A percentile compares a stretch with the other conserved stretches of the same genome.
Evolutionary conservation across 2,329 filamentous ascomycete species (phyloP).

Genomic region (Sclerotinia borealis): DNA sequence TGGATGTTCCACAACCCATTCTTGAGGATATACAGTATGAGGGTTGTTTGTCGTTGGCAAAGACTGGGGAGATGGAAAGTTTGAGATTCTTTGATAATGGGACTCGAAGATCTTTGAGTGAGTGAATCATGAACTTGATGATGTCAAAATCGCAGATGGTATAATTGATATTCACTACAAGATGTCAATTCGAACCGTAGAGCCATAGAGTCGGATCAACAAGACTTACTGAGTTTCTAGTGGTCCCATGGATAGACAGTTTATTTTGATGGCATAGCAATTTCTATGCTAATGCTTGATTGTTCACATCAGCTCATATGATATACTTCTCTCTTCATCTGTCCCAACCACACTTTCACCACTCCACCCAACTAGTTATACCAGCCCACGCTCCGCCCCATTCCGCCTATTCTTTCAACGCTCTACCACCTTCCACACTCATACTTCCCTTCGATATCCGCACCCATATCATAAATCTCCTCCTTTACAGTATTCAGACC

Average conservation of each 20-base stretch:
- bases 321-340: not conserved
- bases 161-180: not conserved
- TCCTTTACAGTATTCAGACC: no score
- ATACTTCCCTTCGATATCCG: no score
- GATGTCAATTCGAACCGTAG: no score
- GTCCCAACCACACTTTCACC: not conserved
- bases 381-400: not conserved
- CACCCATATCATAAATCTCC: no score
- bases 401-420: not conserved
- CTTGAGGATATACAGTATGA: not conserved
- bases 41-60: not conserved
- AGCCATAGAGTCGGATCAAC: no score
- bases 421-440: no score
- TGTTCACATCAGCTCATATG: not conserved
- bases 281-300: no score
- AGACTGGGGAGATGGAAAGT: no score
- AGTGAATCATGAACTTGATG: not conserved
- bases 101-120: not conserved
- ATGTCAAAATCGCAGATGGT: no score
- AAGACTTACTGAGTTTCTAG: not conserved
- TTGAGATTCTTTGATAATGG: not conserved
- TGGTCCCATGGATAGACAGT: not conserved
- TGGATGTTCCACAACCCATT: not conserved
- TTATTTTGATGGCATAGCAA: not conserved
- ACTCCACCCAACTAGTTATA: not conserved